phyloP scores from a whole-genome alignment of 768 basidiomycete species.

The Lyophyllum semitale region DNA sequence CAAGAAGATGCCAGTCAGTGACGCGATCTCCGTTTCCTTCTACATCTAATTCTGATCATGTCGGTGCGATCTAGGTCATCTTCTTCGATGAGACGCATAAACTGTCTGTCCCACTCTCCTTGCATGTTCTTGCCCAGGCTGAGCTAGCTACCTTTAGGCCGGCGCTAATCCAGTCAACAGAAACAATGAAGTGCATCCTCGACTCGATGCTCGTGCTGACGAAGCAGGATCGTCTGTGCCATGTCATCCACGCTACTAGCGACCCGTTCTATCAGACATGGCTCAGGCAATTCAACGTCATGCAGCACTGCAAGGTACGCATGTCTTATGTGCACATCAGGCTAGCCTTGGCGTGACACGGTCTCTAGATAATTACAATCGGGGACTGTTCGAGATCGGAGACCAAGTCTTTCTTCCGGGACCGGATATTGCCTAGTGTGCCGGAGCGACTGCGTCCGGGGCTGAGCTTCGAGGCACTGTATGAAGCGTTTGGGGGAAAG shows the following conservation, averaged over 20 bases:
- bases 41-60: neutral
- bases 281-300: constrained; percentile 77
- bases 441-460: constrained; percentile 56
- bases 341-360: no score
- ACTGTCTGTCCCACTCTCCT: constrained; percentile 45
- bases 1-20: constrained; percentile 50
- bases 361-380: constrained; percentile 66
- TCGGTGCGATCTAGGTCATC: constrained; percentile 40
- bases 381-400: constrained; percentile 79
- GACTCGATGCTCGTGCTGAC: constrained; percentile 87
- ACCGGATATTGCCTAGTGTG: constrained; percentile 67
- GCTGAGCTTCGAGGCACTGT: constrained; percentile 72
- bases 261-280: constrained; percentile 87
- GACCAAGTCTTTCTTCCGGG: constrained; percentile 64
- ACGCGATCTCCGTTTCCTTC: neutral
- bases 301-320: constrained; percentile 79
- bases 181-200: constrained; percentile 82
- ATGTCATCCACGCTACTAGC: constrained; percentile 81
- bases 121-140: neutral
- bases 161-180: constrained; percentile 71
- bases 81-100: constrained; percentile 89
- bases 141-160: constrained; percentile 45
- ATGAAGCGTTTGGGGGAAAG: constrained; percentile 83
- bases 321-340: no score
- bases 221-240: constrained; percentile 84